These are phyloP conservation scores for Saccharomyces mikatae DNA, from an alignment of 805 yeast species.

Conservation along the genomic window DNA sequence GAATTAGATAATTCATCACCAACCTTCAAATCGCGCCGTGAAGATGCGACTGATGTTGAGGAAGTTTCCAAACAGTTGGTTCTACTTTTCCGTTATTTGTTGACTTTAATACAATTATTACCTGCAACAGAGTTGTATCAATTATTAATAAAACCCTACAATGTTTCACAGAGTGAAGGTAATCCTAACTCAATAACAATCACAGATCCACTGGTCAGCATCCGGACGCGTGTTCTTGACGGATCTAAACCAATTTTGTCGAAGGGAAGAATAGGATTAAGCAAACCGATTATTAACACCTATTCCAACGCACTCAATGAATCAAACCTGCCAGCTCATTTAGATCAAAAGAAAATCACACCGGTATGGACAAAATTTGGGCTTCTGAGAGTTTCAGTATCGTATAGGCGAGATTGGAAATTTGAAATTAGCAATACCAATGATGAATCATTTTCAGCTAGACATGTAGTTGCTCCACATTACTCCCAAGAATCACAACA, in stretches of 20 bases:
- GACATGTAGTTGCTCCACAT: neutral
- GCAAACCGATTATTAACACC: constrained; percentile 49
- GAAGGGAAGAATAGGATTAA: constrained; percentile 77
- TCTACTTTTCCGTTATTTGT: constrained; percentile 64
- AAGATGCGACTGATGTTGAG: constrained; percentile 12
- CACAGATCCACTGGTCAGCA: constrained; percentile 3
- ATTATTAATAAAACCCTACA: constrained; percentile 28
- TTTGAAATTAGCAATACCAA: constrained; percentile 39
- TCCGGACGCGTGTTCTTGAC: constrained; percentile 60
- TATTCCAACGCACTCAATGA: constrained; percentile 29
- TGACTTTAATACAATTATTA: constrained; percentile 54
- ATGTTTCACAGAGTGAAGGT: constrained; percentile 6
- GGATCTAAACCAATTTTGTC: constrained; percentile 74
- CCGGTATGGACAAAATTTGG: constrained; percentile 77
- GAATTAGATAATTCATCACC: constrained; percentile 50
- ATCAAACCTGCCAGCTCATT: constrained; percentile 39
- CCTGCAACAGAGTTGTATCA: constrained; percentile 62
- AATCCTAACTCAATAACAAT: neutral
- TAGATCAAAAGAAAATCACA: constrained; percentile 53
- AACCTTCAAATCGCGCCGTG: constrained; percentile 30
- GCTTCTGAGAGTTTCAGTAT: constrained; percentile 61
- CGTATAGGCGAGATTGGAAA: constrained; percentile 64
- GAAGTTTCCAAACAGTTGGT: constrained; percentile 67
- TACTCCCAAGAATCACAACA: neutral
- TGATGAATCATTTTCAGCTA: neutral